Base-by-base conservation (phyloP, 2,329 filamentous ascomycete genomes). In the Fusarium verrucosum region DNA sequence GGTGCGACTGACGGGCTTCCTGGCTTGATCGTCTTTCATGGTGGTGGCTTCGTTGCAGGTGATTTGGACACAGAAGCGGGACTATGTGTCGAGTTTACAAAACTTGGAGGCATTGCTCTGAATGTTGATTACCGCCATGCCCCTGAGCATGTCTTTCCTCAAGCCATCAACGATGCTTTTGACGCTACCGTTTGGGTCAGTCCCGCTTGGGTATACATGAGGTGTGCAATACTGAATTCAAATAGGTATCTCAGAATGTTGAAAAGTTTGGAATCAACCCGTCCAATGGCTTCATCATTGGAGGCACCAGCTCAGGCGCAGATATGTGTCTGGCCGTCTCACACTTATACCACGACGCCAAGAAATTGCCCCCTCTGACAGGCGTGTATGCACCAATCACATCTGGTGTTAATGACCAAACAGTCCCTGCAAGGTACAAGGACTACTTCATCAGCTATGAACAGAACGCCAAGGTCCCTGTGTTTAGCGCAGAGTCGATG, bases 41-140 rank as follows among this genome's bases (percentile, higher is more conserved):
- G 74, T 0, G 73, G 72, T 17, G 62, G 62, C 6, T 75, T 68
- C 38, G 28, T 69, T 9, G 25, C 73, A 2, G 73, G 73, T 13
- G 66, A 72, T 38, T 45, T 75, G 16, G 63, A 72, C 4, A 69
- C 59, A 7, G 65, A 70, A 47, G 64, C 64, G 7, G 50, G 58
- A 19, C 64, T 74, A 4, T 75, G 72, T 46, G 61, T 40, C 10
- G 38, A 65, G 32, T 74, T 75, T 41, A 64, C 64, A 7, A 50
- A 55, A 9, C 51, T 76, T 10, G 72, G 71, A 5, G 68, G 72
- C 5, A 38, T 76, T 19, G 64, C 66, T 7, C 55, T 74, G 14
- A 71, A 71, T 37, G 50, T 73, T 17, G 62, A 68, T 30, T 74
- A 74, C 50, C 65, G 74, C 6, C 70, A 65, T 53, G 71, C 73